These are phyloP conservation scores for Morella rubra DNA, from an alignment of 306 rosid genomes.

Conservation along the genomic window DNA sequence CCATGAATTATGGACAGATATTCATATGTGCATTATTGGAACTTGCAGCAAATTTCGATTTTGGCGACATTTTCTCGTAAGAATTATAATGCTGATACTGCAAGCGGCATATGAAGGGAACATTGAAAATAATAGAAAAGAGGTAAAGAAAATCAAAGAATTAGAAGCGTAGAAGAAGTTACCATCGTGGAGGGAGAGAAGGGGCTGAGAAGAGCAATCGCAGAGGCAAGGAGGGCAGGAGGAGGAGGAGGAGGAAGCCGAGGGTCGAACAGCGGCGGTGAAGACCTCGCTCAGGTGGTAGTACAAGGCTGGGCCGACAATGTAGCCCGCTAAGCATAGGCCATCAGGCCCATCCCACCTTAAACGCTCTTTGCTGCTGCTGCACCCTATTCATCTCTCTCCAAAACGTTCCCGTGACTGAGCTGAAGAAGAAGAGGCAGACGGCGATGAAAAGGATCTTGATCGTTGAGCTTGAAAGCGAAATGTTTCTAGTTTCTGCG, in stretches of 20 bases:
- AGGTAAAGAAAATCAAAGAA: not conserved
- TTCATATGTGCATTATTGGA: too few species aligned
- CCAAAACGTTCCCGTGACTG: too few species aligned
- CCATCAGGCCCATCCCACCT: constrained; percentile 34
- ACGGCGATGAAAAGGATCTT: too few species aligned
- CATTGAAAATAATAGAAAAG: not conserved
- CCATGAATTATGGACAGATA: too few species aligned
- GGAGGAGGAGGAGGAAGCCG: constrained; percentile 24
- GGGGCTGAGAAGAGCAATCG: constrained; percentile 53
- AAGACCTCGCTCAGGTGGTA: constrained; percentile 38
- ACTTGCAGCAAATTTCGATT: too few species aligned
- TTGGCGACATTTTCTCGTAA: too few species aligned
- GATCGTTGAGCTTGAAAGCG: too few species aligned
- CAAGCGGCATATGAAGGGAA: too few species aligned
- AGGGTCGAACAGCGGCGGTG: not conserved
- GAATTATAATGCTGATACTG: too few species aligned
- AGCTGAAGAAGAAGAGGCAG: too few species aligned
- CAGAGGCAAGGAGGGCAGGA: constrained; percentile 47
- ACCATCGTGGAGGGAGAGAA: constrained; percentile 47
- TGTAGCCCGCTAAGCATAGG: constrained; percentile 31
- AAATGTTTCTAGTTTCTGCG: too few species aligned
- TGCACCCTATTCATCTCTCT: too few species aligned
- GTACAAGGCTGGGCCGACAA: constrained; percentile 48
- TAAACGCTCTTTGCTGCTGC: constrained; percentile 15
- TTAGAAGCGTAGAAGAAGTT: not conserved